These are phyloP conservation scores for Tetrahymena borealis DNA, from an alignment of 73 alveolate genomes.

Conservation along the genomic window DNA sequence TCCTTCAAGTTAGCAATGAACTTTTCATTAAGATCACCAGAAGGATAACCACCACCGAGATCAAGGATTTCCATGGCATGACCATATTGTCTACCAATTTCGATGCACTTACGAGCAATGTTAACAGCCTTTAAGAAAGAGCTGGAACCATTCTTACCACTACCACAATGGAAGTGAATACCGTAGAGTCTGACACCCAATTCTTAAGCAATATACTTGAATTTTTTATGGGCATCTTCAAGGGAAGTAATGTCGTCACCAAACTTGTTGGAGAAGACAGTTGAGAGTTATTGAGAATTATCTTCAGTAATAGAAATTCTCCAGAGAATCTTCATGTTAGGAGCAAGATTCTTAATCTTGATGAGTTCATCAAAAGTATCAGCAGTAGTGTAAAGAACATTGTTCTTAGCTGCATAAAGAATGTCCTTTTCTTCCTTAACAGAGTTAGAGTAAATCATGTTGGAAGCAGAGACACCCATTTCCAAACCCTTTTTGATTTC, in stretches of 20 bases:
- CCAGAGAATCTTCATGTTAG: slow-evolving; percentile 34
- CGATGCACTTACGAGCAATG: slow-evolving; percentile 22
- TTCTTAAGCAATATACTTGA: slow-evolving; percentile 7
- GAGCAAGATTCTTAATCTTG: slow-evolving; percentile 25
- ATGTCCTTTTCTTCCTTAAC: slow-evolving; percentile 35
- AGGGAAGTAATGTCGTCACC: slow-evolving; percentile 23
- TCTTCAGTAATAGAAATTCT: slow-evolving; percentile 32
- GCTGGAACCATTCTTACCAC: slow-evolving; percentile 28
- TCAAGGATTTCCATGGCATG: slow-evolving; percentile 39
- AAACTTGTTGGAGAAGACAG: slow-evolving; percentile 28
- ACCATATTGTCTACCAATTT: slow-evolving; percentile 34
- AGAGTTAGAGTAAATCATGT: slow-evolving; percentile 27
- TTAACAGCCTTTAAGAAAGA: slow-evolving; percentile 38
- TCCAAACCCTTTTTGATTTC: slow-evolving; percentile 27
- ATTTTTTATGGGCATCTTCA: slow-evolving; percentile 24
- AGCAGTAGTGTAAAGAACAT: slow-evolving; percentile 26
- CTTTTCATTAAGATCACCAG: slow-evolving; percentile 1
- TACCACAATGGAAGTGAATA: slow-evolving; percentile 43
- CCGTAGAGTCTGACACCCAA: slow-evolving; percentile 29
- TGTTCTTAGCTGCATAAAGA: slow-evolving; percentile 5
- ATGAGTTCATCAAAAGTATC: slow-evolving; percentile 26
- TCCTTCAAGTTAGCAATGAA: slow-evolving; percentile 13
- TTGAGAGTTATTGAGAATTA: slow-evolving; percentile 14
- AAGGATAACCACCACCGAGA: slow-evolving; percentile 47
- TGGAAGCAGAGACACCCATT: slow-evolving; percentile 25